Evolutionary conservation across 345 rosid genomes (phyloP), one percentile per base, ranked within the genome.

Genomic region (Rhodamnia argentea): DNA sequence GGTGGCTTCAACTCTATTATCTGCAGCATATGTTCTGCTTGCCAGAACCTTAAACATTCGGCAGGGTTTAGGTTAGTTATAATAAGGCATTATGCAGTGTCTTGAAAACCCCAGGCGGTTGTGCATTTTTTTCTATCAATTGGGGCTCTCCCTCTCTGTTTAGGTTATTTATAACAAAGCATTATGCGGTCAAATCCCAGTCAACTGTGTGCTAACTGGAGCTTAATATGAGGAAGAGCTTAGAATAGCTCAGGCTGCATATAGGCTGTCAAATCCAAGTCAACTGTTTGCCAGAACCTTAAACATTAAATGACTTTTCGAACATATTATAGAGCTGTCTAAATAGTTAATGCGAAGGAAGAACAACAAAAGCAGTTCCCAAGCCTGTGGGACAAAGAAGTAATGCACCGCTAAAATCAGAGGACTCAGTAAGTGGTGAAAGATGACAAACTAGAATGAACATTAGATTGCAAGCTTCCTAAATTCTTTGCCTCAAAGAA

Each of bases 391-490:
- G 10, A 0, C 27, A 59, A 58, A 27, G 64, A 11, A 58, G 44
- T 42, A 42, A 42, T 12, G 15, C 64, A 58, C 10, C 60, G 40
- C 6, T 3, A 57, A 57, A 55, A 24, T 0, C 12, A 10, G 58
- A 3, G 27, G 7, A 11, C 83, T 96, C 93, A 95, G 91, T 85
- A 96, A 64, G 95, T 96, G 95, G 93, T 91, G 55, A 97, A 96
- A 88, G 98, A 95, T 88, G 95, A 96, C 87, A 93, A 95, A 88
- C 93, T 94, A 89, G 92, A 93, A 88, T 88, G 96, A 85, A 96
- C 99, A 92, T 97, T 42, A 42, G 44, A 42, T 6, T 96, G 42
- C 96, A 90, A 89, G 96, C 90, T 88, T 96, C 96, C 16, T 94
- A 94, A 56, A 95, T 93, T 86, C 97, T 94, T 90, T 92, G 96